phyloP scores from a whole-genome alignment of 129 eudicot genomes.

The Chrysanthemum lavandulifolium region DNA sequence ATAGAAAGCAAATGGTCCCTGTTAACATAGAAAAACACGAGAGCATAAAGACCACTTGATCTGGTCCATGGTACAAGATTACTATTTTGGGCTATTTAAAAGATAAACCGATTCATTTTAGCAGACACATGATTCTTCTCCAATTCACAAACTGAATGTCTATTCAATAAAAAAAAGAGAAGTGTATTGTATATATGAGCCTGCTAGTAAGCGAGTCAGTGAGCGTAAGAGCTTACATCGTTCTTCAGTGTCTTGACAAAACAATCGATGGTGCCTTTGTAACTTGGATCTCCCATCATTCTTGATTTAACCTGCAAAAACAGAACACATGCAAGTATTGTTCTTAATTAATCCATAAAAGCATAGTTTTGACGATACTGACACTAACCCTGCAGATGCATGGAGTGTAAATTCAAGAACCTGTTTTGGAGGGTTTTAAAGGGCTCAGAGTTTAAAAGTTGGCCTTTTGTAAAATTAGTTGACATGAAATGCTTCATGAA shows the following conservation, averaged over 20 bases:
- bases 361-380: too few relatives aligned
- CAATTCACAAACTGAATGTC: background rate
- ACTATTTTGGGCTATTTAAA: background rate
- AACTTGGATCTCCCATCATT: slow-evolving; percentile 97
- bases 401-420: too few relatives aligned
- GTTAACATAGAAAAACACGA: slow-evolving; percentile 11
- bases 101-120: slow-evolving; percentile 1
- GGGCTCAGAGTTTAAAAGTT: too few relatives aligned
- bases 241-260: slow-evolving; percentile 86
- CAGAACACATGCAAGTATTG: background rate
- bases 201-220: background rate
- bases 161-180: background rate
- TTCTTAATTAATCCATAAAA: slow-evolving; percentile 10
- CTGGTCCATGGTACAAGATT: background rate
- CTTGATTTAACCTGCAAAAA: slow-evolving; percentile 85
- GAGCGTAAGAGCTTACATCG: slow-evolving; percentile 53
- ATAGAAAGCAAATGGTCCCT: slow-evolving; percentile 96
- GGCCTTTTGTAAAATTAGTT: too few relatives aligned
- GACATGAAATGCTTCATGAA: too few relatives aligned
- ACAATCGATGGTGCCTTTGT: slow-evolving; percentile 90
- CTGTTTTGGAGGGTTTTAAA: too few relatives aligned
- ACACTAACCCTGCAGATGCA: too few relatives aligned
- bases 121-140: background rate
- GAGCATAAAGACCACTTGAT: background rate
- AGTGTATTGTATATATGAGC: background rate